Base-by-base conservation (phyloP, 306 rosid genomes). In the Castanospermum australe region DNA sequence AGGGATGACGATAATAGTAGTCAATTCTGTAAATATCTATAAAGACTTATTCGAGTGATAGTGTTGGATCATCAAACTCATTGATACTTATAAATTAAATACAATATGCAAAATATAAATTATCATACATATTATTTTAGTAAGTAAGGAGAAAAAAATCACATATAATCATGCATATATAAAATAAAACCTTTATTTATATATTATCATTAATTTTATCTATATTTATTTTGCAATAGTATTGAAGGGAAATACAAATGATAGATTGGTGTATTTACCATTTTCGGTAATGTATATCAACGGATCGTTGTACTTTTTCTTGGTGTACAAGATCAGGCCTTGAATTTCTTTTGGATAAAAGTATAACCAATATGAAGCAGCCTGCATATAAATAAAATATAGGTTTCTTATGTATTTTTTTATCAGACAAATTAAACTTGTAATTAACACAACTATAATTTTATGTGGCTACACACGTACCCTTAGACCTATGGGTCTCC, bases 401-500 rank as follows among this genome's bases (percentile, higher is more conserved):
- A 15, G 10, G 4, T 6, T 1, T 28, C 32, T 3, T 54, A 17
- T 3, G 7, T 17, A 2, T 28, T 28, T 28, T 14, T 11, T 45
- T 4, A 24, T 4, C 4, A n/a, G 6, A 54, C 18, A 0, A 18
- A 54, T n/a, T 28, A 28, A 28, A 28, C 32, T 28, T 28, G 32
- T n/a, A n/a, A n/a, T n/a, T 28, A 28, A 28, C 32, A 28, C 32
- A 28, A 28, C 32, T 28, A 28, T 28, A 28, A 1, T 28, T 28
- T 28, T 4, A 54, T 0, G 13, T 18, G 8, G 6, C 20, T 9
- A 1, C 13, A 55, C 4, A 48, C 73, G 0, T 5, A 77, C 85
- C 81, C 11, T 14, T 5, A 83, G 81, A 47, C 89, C 87, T 35
- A 83, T 76, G 3, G 78, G 24, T 86, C 32, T 28, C 32, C 32